phyloP scores from a whole-genome alignment of 129 eudicot genomes.

The Erigeron canadensis region DNA sequence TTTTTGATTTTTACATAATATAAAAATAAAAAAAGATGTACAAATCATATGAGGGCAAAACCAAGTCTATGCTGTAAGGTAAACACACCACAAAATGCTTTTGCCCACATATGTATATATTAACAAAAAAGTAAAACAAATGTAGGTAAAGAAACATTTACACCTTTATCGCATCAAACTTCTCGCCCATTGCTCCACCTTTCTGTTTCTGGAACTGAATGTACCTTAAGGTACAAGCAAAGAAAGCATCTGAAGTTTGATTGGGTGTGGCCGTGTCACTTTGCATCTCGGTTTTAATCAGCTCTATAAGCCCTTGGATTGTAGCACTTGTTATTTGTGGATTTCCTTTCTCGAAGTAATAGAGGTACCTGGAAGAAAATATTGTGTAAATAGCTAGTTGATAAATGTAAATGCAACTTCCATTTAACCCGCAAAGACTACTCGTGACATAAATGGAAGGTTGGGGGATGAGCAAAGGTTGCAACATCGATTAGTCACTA shows the following conservation, averaged over 20 bases:
- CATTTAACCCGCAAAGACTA: background rate
- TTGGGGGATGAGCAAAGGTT: background rate
- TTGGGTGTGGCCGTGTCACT: conserved; percentile 58
- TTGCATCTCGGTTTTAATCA: conserved; percentile 88
- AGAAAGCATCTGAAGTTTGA: conserved; percentile 77
- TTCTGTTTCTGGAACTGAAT: conserved; percentile 94
- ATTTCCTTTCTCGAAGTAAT: conserved; percentile 85
- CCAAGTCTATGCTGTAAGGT: conserved; percentile 9
- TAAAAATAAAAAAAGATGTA: conserved; percentile 13
- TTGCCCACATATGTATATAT: conserved; percentile 21
- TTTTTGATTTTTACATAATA: background rate
- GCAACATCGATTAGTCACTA: background rate
- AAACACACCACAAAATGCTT: conserved; percentile 23
- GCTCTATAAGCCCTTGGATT: conserved; percentile 83
- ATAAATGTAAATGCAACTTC: background rate
- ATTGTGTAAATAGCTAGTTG: background rate
- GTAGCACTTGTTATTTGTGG: conserved; percentile 80
- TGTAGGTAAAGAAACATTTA: conserved; percentile 22
- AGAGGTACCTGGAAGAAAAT: conserved; percentile 62
- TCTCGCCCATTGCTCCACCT: conserved; percentile 93
- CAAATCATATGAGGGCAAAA: conserved; percentile 19
- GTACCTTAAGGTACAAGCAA: conserved; percentile 81
- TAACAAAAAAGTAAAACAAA: conserved; percentile 12
- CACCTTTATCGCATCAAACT: conserved; percentile 64
- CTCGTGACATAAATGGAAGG: background rate